Evolutionary conservation across 2,329 filamentous ascomycete species (phyloP).

Genomic region (Acrocalymma vagum): DNA sequence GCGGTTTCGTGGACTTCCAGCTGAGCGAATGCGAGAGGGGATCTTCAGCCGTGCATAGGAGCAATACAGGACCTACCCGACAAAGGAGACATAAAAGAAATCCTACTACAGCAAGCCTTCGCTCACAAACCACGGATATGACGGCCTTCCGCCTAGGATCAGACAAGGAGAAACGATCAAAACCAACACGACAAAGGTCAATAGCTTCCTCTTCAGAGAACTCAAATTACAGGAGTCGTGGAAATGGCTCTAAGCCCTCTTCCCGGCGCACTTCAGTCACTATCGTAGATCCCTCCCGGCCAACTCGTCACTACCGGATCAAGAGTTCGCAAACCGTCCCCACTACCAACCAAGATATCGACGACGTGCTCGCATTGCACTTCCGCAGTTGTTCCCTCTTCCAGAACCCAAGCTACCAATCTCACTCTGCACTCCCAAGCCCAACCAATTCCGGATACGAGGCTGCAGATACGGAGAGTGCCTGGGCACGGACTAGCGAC

Average conservation of each 20-base stretch:
- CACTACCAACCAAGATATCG: conserved; percentile 40
- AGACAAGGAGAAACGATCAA: conserved; percentile 34
- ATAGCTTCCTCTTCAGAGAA: conserved; percentile 38
- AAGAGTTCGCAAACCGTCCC: conserved; percentile 40
- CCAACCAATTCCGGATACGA: conserved; percentile 30
- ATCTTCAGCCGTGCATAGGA: conserved; percentile 24
- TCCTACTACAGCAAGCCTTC: conserved; percentile 8
- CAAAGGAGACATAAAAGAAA: conserved; percentile 23
- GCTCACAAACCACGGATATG: conserved; percentile 16
- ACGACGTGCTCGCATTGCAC: conserved; percentile 50
- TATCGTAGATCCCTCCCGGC: conserved; percentile 42
- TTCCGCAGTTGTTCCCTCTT: conserved; percentile 49
- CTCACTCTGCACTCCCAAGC: conserved; percentile 27
- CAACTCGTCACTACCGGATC: conserved; percentile 44
- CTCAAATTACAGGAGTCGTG: conserved; percentile 31
- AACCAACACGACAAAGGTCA: conserved; percentile 34
- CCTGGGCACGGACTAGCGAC: conserved; percentile 24
- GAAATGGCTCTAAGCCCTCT: conserved; percentile 41
- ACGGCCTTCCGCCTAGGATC: conserved; percentile 29
- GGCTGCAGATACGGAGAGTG: conserved; percentile 11
- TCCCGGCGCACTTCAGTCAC: conserved; percentile 46
- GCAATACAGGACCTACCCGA: conserved; percentile 32
- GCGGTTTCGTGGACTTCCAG: conserved; percentile 39
- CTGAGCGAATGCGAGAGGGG: conserved; percentile 23
- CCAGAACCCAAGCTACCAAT: conserved; percentile 37